Evolutionary conservation across 73 alveolate genomes (phyloP), one percentile per base, ranked within the genome.

Genomic region (Symbiodinium pilosum): DNA sequence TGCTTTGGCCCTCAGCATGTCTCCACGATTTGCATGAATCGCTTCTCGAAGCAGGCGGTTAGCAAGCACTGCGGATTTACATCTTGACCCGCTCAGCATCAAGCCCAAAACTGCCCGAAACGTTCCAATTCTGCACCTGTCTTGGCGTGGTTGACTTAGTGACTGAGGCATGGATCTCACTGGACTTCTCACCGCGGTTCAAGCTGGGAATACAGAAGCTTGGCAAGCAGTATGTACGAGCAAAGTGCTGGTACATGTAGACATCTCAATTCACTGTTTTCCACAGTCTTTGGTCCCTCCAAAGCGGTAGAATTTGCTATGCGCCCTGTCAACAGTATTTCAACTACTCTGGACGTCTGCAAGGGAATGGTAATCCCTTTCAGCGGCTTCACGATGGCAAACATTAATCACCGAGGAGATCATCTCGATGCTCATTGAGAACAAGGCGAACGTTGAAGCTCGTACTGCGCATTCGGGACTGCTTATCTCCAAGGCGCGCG

Each of bases 381-480:
- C 43, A 26, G n/a, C 16, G 39, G 84, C 38, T n/a, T 43, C 16
- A 36, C 32, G 43, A 24, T 34, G n/a, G n/a, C n/a, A n/a, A n/a
- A n/a, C n/a, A n/a, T n/a, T n/a, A n/a, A n/a, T n/a, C n/a, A 24
- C 59, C 9, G 36, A 89, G 95, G 95, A 89, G 51, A 89, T 89
- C 87, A 89, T 89, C 20, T 84, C 73, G 75, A 34, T 89, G 95
- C 95, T 89, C 20, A 87, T 89, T 20, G 43, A 52, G 43, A n/a
- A 59, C 87, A 30, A 43, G 34, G 95, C 95, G 73, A 42, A 89
- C 44, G 41, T 89, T 30, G 95, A 89, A 47, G 95, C 14, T 18
- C 86, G 95, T 12, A 89, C 95, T 4, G 95, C 95, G 43, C 95
- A 89, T 84, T 64, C 87, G n/a, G 95, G 95, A 28, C 73, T 89